phyloP scores from a whole-genome alignment of 2,329 filamentous ascomycete genomes.

The Talaromyces islandicus region DNA sequence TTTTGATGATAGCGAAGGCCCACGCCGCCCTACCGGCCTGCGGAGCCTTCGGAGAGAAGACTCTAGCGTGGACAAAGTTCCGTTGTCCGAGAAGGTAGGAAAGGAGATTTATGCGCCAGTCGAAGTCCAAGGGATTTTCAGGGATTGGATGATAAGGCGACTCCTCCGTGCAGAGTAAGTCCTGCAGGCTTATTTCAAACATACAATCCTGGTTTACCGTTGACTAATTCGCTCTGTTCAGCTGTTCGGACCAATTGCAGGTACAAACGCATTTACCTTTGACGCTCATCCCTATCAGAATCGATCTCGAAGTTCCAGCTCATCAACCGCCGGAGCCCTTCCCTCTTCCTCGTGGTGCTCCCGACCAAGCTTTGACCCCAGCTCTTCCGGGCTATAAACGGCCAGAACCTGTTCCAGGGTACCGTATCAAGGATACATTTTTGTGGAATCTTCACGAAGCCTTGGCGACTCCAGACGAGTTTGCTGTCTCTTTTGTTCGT shows the following conservation, averaged over 20 bases:
- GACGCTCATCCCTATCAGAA: constrained; percentile 89
- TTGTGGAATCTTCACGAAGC: constrained; percentile 97
- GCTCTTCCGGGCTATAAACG: constrained; percentile 71
- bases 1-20: constrained; percentile 60
- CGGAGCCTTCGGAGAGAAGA: constrained; percentile 73
- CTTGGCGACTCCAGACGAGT: constrained; percentile 88
- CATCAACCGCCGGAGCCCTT: constrained; percentile 48
- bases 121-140: constrained; percentile 81
- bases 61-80: constrained; percentile 54
- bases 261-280: constrained; percentile 71
- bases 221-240: constrained; percentile 13
- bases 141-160: constrained; percentile 88
- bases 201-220: neutral
- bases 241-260: constrained; percentile 54
- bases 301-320: constrained; percentile 84
- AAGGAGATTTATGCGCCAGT: constrained; percentile 77
- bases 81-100: constrained; percentile 68
- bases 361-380: constrained; percentile 50
- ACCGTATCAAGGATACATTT: constrained; percentile 89
- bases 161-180: constrained; percentile 40
- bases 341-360: constrained; percentile 36
- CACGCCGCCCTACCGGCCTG: constrained; percentile 67
- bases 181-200: constrained; percentile 3
- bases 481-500: constrained; percentile 82
- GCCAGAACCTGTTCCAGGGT: constrained; percentile 74